These are phyloP conservation scores for Podosphaera fusca DNA, from an alignment of 2,329 filamentous ascomycete genomes.

Conservation along the genomic window DNA sequence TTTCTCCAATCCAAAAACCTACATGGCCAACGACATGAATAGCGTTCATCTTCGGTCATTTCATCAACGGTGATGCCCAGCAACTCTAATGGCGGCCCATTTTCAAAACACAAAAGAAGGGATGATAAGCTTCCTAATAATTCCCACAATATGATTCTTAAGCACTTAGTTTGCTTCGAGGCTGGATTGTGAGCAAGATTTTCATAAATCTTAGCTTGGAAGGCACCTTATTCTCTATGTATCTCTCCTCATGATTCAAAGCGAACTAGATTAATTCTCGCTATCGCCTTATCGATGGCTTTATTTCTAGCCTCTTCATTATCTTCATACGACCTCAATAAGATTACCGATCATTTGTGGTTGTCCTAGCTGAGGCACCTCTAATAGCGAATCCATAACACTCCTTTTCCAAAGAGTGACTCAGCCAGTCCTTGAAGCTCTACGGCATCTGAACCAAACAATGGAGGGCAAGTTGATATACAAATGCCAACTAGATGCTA, in stretches of 20 bases:
- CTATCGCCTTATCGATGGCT: constrained; percentile 31
- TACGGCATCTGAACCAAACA: constrained; percentile 25
- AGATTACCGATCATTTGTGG: constrained; percentile 25
- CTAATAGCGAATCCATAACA: constrained; percentile 49
- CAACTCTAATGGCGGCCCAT: constrained; percentile 49
- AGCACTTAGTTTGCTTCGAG: constrained; percentile 55
- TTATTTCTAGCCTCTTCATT: constrained; percentile 41
- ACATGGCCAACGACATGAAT: constrained; percentile 21
- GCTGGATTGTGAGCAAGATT: constrained; percentile 40
- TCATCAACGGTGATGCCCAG: constrained; percentile 38
- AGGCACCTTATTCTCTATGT: constrained; percentile 3
- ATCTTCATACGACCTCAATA: constrained; percentile 29
- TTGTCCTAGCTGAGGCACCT: constrained; percentile 76
- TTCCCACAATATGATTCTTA: constrained; percentile 51
- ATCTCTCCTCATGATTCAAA: constrained; percentile 11
- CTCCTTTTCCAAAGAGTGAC: constrained; percentile 69
- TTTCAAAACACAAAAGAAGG: constrained; percentile 34
- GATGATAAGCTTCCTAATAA: constrained; percentile 43
- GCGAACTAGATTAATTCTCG: constrained; percentile 25
- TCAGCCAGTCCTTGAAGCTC: constrained; percentile 71
- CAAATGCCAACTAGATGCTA: constrained; percentile 27
- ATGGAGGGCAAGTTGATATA: constrained; percentile 15
- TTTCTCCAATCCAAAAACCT: neutral
- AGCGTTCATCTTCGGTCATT: constrained; percentile 80
- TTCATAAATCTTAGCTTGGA: neutral